Evolutionary conservation across 73 alveolate genomes (phyloP).

Genomic region (Paramecium pentaurelia): DNA sequence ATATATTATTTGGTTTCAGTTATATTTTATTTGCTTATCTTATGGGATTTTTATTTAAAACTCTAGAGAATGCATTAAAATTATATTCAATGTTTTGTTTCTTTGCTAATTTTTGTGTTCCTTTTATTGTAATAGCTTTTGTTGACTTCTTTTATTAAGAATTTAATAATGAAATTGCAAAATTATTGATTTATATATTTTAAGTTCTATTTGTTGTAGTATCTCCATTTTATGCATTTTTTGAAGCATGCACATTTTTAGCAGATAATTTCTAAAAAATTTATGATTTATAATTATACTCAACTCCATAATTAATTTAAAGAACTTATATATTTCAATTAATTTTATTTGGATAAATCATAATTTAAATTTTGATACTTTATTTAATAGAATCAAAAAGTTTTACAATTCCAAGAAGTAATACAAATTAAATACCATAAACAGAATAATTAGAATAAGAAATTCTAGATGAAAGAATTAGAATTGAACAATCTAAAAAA

Average conservation of each 20-base stretch:
- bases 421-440: background rate
- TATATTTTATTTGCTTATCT: constrained; percentile 45
- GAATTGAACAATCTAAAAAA: background rate
- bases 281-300: background rate
- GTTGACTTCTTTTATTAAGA: background rate
- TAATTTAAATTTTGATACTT: background rate
- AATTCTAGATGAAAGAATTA: background rate
- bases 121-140: background rate
- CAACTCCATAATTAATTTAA: background rate
- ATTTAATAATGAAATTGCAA: background rate
- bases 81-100: constrained; percentile 49
- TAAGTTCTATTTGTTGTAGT: background rate
- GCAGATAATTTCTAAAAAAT: background rate
- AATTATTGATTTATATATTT: background rate
- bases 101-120: constrained; percentile 14
- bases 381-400: background rate
- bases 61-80: constrained; percentile 29
- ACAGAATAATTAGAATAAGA: background rate
- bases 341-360: background rate
- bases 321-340: background rate
- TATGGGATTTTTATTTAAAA: constrained; percentile 50
- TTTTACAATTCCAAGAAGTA: background rate
- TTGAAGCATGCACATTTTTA: constrained; percentile 12
- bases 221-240: constrained; percentile 28
- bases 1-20: constrained; percentile 23